Evolutionary conservation across 257 asterid species (phyloP), one percentile per base, ranked within the genome.

Genomic region (Avicennia marina): DNA sequence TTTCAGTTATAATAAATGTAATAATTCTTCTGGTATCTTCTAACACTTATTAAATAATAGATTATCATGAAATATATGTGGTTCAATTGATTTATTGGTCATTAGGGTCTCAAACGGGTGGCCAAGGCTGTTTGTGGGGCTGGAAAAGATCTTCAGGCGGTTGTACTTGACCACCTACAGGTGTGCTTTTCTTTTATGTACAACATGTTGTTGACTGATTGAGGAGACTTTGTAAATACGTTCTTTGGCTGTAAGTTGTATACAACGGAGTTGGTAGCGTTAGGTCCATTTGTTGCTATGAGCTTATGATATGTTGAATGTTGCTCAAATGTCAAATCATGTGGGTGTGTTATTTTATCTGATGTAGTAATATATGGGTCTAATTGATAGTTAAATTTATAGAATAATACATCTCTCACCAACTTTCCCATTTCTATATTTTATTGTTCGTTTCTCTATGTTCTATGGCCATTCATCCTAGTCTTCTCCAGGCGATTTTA

Each of bases 111-210:
- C 67, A 93, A 81, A 82, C 73, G 97, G 72, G 81, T 80, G 59
- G 81, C 91, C 24, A 91, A 91, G 81, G 73, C 71, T 29, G 80
- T 90, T 78, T 64, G 74, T 68, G 89, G 91, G 65, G 83, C 96
- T 56, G 98, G 95, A 57, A 88, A 85, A 72, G 98, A 93, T 75
- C 95, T 93, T 71, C 98, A 88, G 69, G 68, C 73, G 31, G 66
- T 86, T 58, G 83, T 80, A 60, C 89, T 83, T 63, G 89, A 84
- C 76, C 95, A 93, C 74, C 83, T 88, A 24, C 95, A 89, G 95
- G 98, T 91, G 61, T 18, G 44, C 39, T 36, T 59, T 13, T 11
- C 7, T 11, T 24, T 49, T 49, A 22, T 8, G 34, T 41, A 61
- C 41, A 44, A 18, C 26, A 53, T 64, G 15, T 44, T 20, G 57